Base-by-base conservation (phyloP, 805 yeast genomes). In the Saccharomycopsis schoenii region DNA sequence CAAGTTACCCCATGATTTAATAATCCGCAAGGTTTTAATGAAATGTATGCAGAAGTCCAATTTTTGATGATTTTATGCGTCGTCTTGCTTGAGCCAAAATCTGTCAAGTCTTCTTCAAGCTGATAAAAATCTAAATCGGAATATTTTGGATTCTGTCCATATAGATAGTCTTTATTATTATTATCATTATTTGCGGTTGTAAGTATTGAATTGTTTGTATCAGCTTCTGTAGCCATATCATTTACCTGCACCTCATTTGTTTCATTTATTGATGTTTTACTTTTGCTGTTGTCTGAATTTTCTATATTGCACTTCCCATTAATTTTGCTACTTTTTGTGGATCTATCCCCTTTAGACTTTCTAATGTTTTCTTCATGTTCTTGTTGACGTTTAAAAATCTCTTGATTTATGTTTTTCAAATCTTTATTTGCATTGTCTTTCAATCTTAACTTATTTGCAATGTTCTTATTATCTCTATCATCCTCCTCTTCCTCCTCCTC, bases 1-100 rank as follows among this genome's bases (percentile, higher is more conserved):
- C 99, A 93, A 2, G 98, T 93, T 55, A 94, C 98, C 50, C 97
- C 97, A 66, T 87, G 92, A 72, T 93, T 93, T 57, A 88, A 73
- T 57, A 93, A 76, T 0, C 99, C 99, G 34, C 73, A 66, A n/a
- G 86, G 86, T 41, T 79, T 78, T 47, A 73, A 68, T 2, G 72
- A 71, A 14, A 74, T 70, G 59, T 80, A 73, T 58, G 78, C 80
- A n/a, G 81, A 71, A 0, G 73, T 75, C 92, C 97, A 91, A 61
- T 83, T 84, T 71, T 90, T 91, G 61, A 75, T 69, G 37, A 90
- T 85, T 60, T 89, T 77, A 0, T 69, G 72, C 9, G 34, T 37
- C 9, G 86, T 80, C 1, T 73, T 72, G 64, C 83, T 81, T 1
- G 89, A 78, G 1, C 96, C 96, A 56, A 75, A 76, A 69, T 89